Evolutionary conservation across 371 early-diverging fungal genomes (phyloP).

Genomic region (Apophysomyces variabilis): DNA sequence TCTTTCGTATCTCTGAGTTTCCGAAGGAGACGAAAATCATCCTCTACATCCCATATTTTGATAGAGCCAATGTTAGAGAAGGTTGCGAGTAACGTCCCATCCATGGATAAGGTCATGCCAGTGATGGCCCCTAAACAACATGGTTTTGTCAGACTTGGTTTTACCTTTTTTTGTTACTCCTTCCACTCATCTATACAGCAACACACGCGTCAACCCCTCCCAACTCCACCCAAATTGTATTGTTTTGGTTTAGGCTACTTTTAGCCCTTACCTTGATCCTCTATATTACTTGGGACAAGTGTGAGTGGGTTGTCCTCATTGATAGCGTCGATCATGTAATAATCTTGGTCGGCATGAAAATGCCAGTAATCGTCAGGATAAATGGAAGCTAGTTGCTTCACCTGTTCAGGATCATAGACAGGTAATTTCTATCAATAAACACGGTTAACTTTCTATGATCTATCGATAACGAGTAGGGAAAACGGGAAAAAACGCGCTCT

Average conservation of each 20-base stretch:
- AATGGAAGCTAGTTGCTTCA: slow-evolving; percentile 46
- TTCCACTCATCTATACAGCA: too few species aligned
- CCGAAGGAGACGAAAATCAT: slow-evolving; percentile 66
- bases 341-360: slow-evolving; percentile 26
- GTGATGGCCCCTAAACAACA: slow-evolving; percentile 64
- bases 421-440: slow-evolving; percentile 13
- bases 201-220: too few species aligned
- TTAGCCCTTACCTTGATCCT: neutral
- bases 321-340: slow-evolving; percentile 44
- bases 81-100: slow-evolving; percentile 83
- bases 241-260: neutral
- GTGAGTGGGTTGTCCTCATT: slow-evolving; percentile 68
- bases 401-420: slow-evolving; percentile 45
- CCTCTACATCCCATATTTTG: slow-evolving; percentile 79
- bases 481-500: too few species aligned
- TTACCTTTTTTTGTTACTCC: neutral
- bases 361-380: slow-evolving; percentile 29
- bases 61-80: slow-evolving; percentile 82
- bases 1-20: slow-evolving; percentile 80
- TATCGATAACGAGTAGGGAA: too few species aligned
- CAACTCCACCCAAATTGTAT: too few species aligned
- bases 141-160: too few species aligned
- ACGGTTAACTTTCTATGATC: neutral
- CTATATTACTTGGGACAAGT: neutral
- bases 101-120: slow-evolving; percentile 80